Evolutionary conservation across 495 filamentous ascomycete species (phyloP).

Genomic region (Penicillium turbatum): DNA sequence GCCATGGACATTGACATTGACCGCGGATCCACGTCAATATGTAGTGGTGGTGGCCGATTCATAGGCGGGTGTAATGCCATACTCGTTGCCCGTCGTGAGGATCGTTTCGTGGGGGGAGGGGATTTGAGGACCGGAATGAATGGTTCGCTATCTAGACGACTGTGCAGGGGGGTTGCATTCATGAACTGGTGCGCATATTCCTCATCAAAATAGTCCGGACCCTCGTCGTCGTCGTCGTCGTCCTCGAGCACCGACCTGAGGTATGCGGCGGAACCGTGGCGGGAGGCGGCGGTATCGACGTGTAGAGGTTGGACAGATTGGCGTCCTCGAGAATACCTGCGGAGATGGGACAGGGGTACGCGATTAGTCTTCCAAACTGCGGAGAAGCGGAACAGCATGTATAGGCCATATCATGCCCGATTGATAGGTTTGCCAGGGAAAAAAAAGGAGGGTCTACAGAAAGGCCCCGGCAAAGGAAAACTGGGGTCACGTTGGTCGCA

Average conservation of each 20-base stretch:
- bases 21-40: constrained; percentile 34
- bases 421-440: constrained; percentile 7
- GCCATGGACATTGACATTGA: constrained; percentile 35
- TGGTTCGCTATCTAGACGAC: constrained; percentile 47
- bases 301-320: constrained; percentile 30
- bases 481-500: constrained; percentile 16
- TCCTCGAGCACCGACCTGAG: constrained; percentile 24
- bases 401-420: constrained; percentile 17
- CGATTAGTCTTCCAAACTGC: constrained; percentile 29
- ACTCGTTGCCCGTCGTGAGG: constrained; percentile 34
- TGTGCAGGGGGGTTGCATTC: constrained; percentile 43
- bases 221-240: constrained; percentile 28
- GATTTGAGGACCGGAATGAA: constrained; percentile 43
- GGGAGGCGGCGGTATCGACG: constrained; percentile 36
- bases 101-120: constrained; percentile 23
- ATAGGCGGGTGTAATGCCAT: constrained; percentile 42
- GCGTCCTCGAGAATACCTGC: constrained; percentile 39
- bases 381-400: constrained; percentile 23
- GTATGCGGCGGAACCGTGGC: constrained; percentile 13
- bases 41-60: constrained; percentile 38
- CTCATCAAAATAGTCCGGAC: constrained; percentile 30
- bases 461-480: constrained; percentile 7
- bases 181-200: constrained; percentile 35
- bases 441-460: constrained; percentile 6
- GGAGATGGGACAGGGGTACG: constrained; percentile 23